Base-by-base conservation (phyloP, 805 yeast species). In the Spathaspora gorwiae region DNA sequence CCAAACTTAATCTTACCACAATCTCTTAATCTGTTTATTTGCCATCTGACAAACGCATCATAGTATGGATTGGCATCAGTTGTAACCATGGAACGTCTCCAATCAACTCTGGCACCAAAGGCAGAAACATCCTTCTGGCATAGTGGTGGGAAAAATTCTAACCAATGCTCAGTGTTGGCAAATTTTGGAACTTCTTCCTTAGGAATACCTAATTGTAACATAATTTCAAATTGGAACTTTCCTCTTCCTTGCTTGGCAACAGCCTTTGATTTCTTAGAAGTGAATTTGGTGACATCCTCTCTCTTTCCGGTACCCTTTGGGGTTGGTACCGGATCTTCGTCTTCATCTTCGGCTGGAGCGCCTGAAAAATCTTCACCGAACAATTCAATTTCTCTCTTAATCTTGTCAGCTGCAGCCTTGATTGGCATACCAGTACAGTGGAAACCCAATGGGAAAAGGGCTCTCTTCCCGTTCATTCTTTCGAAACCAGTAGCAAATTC, bases 401-500 rank as follows among this genome's bases (percentile, higher is more conserved):
- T 78, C 70, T 94, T 92, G 70, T 92, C 99, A 41, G 99, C 98
- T 59, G 96, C 79, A 27, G 98, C 92, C 63, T 81, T 77, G 65
- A 94, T 94, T 44, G 99, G 98, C 97, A 94, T 86, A 76, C 99
- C 99, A 32, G 99, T 94, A 79, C 99, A 94, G 70, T 94, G 99
- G 84, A 92, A 94, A 41, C 99, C 99, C 47, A 94, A 77, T 42
- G 99, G 98, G 72, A 88, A 94, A 49, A 90, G 73, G 33, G 97
- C 96, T 57, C 86, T 79, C 69, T 85, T 88, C 54, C 97, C 98
- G 60, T 78, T 78, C 92, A 94, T 86, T 70, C 97, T 83, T 73
- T 94, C 96, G 62, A 85, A 94, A 45, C 98, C 98, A 46, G 87
- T 76, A 39, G 90, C 83, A 63, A 84, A 94, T 66, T 94, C 99